Base-by-base conservation (phyloP, 495 filamentous ascomycete species). In the Xylaria longipes region DNA sequence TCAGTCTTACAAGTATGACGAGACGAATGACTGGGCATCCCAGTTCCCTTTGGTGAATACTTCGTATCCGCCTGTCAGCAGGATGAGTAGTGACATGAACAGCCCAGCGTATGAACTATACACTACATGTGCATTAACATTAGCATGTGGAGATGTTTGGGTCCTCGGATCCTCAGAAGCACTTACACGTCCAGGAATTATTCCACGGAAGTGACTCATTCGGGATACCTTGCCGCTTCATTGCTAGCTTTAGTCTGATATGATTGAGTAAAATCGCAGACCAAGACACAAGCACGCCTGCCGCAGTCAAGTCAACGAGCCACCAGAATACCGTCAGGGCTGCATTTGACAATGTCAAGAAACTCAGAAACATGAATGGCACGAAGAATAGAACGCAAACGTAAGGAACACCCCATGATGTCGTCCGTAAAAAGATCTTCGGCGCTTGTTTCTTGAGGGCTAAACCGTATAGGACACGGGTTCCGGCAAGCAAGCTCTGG, bases 321-420 rank as follows among this genome's bases (percentile, higher is more conserved):
- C 88, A 91, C 72, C 79, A 86, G 76, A 91, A 91, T 5, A 89
- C 89, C 0, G 84, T 87, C 48, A 88, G 77, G 1, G 88, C 89
- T n/a, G 80, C 78, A 14, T 85, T 82, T 9, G 84, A 86, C 6
- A 90, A 79, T 65, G 83, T 87, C 81, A 91, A 86, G 69, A 88
- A 91, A 37, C 87, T 86, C n/a, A 91, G 77, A 14, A 85, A 80
- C 71, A 87, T 86, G 75, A 89, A 88, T 11, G 78, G 78, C 0
- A 84, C 76, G 64, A 88, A 87, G 46, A 88, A 71, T 9, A 82
- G 54, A 2, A 89, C 87, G 71, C 87, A 89, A 72, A 84, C 82
- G 66, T 88, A 90, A 3, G 89, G 89, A 6, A 89, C 87, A 56
- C 91, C 91, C 80, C 87, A 87, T 29, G 82, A 85, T 50, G 85